phyloP scores from a whole-genome alignment of 2,329 filamentous ascomycete species.

The Hypoxylon sp. region DNA sequence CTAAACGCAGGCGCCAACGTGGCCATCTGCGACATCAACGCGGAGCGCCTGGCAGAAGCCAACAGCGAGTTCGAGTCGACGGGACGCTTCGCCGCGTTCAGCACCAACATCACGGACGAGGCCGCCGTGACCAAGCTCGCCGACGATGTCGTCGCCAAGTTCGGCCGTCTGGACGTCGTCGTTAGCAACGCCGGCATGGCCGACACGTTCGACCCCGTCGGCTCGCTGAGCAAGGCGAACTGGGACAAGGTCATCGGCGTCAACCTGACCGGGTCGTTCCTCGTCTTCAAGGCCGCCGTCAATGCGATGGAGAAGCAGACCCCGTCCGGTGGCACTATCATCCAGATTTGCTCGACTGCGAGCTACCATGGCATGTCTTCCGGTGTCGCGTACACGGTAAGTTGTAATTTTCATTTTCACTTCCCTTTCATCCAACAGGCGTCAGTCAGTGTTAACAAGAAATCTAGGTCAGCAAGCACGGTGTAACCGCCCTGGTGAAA shows the following conservation, averaged over 20 bases:
- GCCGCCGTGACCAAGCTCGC: conserved; percentile 43
- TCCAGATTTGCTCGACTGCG: conserved; percentile 38
- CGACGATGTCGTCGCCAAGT: conserved; percentile 30
- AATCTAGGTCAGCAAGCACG: conserved; percentile 59
- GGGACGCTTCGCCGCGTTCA: conserved; percentile 39
- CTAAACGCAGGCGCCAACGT: conserved; percentile 47
- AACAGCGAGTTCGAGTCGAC: conserved; percentile 25
- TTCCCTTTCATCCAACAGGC: too few relatives aligned
- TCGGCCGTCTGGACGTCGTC: conserved; percentile 30
- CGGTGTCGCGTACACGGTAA: conserved; percentile 52
- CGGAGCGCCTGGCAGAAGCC: conserved; percentile 25
- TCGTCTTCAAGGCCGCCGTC: conserved; percentile 51
- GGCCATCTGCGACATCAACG: conserved; percentile 47
- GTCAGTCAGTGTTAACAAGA: too few relatives aligned
- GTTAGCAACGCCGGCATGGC: conserved; percentile 35
- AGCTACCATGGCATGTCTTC: conserved; percentile 24
- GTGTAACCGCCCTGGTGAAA: conserved; percentile 61
- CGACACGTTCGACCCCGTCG: conserved; percentile 54
- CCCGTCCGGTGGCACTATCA: conserved; percentile 37
- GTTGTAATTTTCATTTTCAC: conserved; percentile 1
- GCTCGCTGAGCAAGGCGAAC: conserved; percentile 52
- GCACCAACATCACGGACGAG: conserved; percentile 46
- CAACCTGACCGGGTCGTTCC: conserved; percentile 35
- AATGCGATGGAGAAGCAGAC: conserved; percentile 55
- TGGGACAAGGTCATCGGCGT: conserved; percentile 64